Evolutionary conservation across 257 asterid species (phyloP).

Genomic region (Solanum appendiculatum): DNA sequence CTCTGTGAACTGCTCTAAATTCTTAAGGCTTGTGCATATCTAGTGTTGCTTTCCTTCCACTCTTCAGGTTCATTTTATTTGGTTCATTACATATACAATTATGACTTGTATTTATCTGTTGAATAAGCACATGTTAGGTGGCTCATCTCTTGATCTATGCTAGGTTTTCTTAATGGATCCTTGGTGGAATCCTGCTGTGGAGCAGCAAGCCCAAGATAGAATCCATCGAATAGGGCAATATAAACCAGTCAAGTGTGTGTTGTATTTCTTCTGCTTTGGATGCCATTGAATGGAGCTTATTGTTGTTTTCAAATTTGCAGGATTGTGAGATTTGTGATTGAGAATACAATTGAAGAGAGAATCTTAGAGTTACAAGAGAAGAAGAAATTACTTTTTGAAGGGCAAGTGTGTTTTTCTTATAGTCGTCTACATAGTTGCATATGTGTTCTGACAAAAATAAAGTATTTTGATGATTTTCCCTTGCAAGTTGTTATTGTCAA

Average conservation of each 20-base stretch:
- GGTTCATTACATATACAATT: too few relatives aligned
- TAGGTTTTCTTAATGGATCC: slow-evolving; percentile 97
- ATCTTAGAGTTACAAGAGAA: slow-evolving; percentile 84
- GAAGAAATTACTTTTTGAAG: slow-evolving; percentile 92
- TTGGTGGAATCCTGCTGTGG: slow-evolving; percentile 99
- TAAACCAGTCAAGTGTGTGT: slow-evolving; percentile 63
- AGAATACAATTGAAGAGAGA: slow-evolving; percentile 80
- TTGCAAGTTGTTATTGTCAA: too few relatives aligned
- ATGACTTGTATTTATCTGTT: too few relatives aligned
- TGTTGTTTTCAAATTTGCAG: slow-evolving; percentile 19
- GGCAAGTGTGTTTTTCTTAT: slow-evolving; percentile 28
- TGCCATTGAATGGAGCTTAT: background rate
- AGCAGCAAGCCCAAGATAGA: slow-evolving; percentile 94
- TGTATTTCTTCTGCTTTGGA: background rate
- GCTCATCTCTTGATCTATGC: background rate
- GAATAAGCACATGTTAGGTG: too few relatives aligned
- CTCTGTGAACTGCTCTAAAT: too few relatives aligned
- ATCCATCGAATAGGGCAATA: slow-evolving; percentile 87
- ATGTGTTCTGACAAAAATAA: too few relatives aligned
- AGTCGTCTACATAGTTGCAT: background rate
- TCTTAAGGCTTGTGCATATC: too few relatives aligned
- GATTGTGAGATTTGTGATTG: slow-evolving; percentile 78
- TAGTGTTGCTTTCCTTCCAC: too few relatives aligned
- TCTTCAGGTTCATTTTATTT: too few relatives aligned
- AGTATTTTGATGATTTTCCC: background rate